Evolutionary conservation across 495 filamentous ascomycete genomes (phyloP).

Genomic region (Podospora pseudocomata): DNA sequence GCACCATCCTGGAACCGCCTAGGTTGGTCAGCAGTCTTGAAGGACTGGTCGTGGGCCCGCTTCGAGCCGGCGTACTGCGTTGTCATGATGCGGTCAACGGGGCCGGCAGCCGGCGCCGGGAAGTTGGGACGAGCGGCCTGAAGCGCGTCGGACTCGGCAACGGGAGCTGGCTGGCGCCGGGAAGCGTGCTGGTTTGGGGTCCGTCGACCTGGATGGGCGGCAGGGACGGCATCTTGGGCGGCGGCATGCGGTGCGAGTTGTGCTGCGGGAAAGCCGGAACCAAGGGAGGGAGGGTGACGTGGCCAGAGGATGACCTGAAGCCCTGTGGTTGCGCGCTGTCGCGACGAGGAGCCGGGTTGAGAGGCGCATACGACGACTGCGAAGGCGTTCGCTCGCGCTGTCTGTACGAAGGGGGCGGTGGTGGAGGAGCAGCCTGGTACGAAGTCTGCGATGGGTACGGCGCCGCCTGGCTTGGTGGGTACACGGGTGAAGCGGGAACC

Average conservation of each 20-base stretch:
- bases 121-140: background rate
- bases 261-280: constrained; percentile 10
- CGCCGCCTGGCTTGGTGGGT: constrained; percentile 32
- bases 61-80: constrained; percentile 30
- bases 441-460: constrained; percentile 23
- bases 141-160: constrained; percentile 18
- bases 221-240: constrained; percentile 13
- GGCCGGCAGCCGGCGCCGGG: constrained; percentile 10
- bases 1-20: constrained; percentile 28
- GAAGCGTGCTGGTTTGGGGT: background rate
- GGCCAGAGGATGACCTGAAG: constrained; percentile 13
- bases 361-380: constrained; percentile 29
- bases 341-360: constrained; percentile 27
- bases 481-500: constrained; percentile 41
- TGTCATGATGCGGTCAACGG: constrained; percentile 14
- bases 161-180: constrained; percentile 14
- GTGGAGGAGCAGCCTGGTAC: constrained; percentile 41
- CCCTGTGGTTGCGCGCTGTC: constrained; percentile 23
- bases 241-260: constrained; percentile 3
- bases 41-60: constrained; percentile 29
- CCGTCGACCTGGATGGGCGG: constrained; percentile 25
- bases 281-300: constrained; percentile 21
- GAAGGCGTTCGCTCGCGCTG: constrained; percentile 30
- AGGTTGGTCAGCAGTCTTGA: constrained; percentile 17
- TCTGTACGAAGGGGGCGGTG: constrained; percentile 36